These are phyloP conservation scores for Haematococcus lacustris DNA, from an alignment of 139 green algal genomes.

Conservation along the genomic window DNA sequence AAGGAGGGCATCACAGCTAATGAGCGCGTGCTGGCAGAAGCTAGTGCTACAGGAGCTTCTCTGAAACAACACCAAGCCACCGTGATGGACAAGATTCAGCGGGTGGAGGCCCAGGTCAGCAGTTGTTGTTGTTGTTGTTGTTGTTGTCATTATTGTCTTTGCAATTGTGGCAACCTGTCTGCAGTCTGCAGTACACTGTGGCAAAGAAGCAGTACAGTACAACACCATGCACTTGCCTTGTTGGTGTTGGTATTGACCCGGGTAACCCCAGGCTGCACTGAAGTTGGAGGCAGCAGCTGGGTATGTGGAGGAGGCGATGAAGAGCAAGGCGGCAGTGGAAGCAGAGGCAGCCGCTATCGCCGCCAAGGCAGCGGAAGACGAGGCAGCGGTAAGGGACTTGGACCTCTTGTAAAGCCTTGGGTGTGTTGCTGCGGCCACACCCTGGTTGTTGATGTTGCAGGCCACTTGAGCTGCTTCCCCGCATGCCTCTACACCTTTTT, in stretches of 20 bases:
- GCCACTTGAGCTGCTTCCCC: not conserved
- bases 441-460: too few species aligned
- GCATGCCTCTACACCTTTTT: not conserved
- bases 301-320: constrained; percentile 63
- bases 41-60: constrained; percentile 37
- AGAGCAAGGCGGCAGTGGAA: constrained; percentile 67
- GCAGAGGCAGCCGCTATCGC: constrained; percentile 61
- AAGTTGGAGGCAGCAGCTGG: constrained; percentile 64
- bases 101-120: constrained; percentile 62
- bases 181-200: too few species aligned
- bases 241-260: not conserved
- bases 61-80: constrained; percentile 55
- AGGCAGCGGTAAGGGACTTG: constrained; percentile 50
- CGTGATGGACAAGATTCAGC: constrained; percentile 51
- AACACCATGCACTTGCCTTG: too few species aligned
- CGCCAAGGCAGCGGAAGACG: constrained; percentile 61
- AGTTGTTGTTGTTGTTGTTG: too few species aligned
- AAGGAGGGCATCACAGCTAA: constrained; percentile 31
- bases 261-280: constrained; percentile 40
- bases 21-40: constrained; percentile 48
- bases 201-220: too few species aligned
- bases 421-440: too few species aligned
- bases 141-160: not conserved
- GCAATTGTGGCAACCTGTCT: not conserved
- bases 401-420: too few species aligned